Conservation (phyloP, 257 asterid genomes). For the Schizonepeta tenuifolia region DNA sequence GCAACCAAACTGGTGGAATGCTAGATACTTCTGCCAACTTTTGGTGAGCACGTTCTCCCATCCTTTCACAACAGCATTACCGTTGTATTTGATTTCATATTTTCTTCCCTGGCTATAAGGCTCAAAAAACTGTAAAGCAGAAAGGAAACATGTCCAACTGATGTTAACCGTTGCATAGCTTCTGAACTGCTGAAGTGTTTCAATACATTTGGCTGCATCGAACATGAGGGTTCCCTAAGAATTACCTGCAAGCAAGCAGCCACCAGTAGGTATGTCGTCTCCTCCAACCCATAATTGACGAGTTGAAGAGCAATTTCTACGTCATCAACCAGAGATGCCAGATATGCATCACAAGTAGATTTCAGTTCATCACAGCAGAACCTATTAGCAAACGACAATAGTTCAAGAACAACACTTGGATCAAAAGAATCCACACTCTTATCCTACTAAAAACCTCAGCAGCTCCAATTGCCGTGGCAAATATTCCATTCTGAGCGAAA, state of each 20-base stretch:
- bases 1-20: constrained; percentile 87
- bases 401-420: constrained; percentile 70
- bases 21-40: constrained; percentile 83
- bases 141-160: constrained; percentile 83
- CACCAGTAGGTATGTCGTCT: constrained; percentile 78
- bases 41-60: constrained; percentile 78
- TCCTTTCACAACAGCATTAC: constrained; percentile 86
- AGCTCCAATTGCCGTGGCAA: constrained; percentile 72
- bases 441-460: constrained; percentile 78
- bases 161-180: constrained; percentile 59
- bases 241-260: constrained; percentile 95
- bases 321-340: constrained; percentile 71
- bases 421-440: constrained; percentile 60
- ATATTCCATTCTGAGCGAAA: constrained; percentile 69
- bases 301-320: constrained; percentile 68
- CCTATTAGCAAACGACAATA: constrained; percentile 70
- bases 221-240: constrained; percentile 80
- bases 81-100: constrained; percentile 72
- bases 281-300: constrained; percentile 80
- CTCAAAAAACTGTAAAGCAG: constrained; percentile 75
- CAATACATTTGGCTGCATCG: constrained; percentile 64
- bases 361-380: constrained; percentile 89
- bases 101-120: constrained; percentile 83
- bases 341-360: constrained; percentile 70
- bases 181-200: constrained; percentile 71